Percentiles rank a stretch among this genome's conserved stretches.
phyloP scores from a whole-genome alignment of 2,329 filamentous ascomycete species.

The Colletotrichum sp. region DNA sequence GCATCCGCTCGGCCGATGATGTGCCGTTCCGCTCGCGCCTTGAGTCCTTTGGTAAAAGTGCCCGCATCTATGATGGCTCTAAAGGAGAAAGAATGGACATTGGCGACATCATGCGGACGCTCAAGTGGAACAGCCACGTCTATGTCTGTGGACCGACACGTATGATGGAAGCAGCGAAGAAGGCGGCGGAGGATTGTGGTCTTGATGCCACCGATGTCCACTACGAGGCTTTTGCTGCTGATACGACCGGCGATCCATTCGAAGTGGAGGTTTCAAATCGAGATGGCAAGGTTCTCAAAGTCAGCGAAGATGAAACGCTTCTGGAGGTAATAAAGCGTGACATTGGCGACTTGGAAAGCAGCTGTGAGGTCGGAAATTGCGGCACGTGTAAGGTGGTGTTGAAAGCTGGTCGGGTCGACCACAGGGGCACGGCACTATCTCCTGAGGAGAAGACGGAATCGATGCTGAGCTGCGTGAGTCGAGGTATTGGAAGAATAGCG shows the following conservation, averaged over 20 bases:
- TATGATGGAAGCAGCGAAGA: constrained; percentile 57
- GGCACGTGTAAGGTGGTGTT: constrained; percentile 54
- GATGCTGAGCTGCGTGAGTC: constrained; percentile 58
- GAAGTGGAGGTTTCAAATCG: constrained; percentile 55
- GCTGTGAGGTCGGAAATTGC: constrained; percentile 60
- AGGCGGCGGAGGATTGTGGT: constrained; percentile 42
- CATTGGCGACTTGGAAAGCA: constrained; percentile 48
- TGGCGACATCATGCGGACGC: constrained; percentile 42
- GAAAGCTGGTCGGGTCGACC: constrained; percentile 47
- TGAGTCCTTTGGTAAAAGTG: constrained; percentile 40
- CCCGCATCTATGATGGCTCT: constrained; percentile 57
- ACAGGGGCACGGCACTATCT: constrained; percentile 51
- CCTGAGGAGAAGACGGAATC: constrained; percentile 46
- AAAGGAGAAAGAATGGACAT: constrained; percentile 59
- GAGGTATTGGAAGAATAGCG: constrained; percentile 52
- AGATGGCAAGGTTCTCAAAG: constrained; percentile 43
- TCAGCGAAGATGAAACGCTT: constrained; percentile 52
- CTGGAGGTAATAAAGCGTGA: constrained; percentile 50
- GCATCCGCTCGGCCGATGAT: constrained; percentile 55
- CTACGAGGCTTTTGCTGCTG: constrained; percentile 62
- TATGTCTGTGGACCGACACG: constrained; percentile 65
- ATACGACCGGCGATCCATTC: constrained; percentile 62
- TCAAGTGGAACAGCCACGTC: constrained; percentile 59
- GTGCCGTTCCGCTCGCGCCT: constrained; percentile 59
- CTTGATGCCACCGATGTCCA: constrained; percentile 59